phyloP scores from a whole-genome alignment of 345 rosid genomes.

The Passiflora organensis region DNA sequence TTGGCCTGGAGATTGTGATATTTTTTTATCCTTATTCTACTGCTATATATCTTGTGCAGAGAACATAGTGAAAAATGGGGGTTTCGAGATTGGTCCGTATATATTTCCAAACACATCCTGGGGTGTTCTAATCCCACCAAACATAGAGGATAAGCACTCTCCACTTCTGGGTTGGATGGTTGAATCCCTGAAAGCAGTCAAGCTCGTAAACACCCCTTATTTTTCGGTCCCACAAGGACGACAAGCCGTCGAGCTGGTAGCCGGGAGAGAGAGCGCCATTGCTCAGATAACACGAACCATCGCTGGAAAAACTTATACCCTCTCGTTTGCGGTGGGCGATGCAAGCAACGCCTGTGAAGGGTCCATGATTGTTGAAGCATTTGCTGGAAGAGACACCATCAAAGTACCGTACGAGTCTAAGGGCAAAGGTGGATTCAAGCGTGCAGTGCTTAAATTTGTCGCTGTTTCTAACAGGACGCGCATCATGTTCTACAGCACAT shows the following conservation, averaged over 20 bases:
- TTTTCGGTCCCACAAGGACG: conserved; percentile 26
- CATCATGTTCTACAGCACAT: conserved; percentile 63
- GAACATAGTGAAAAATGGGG: conserved; percentile 42
- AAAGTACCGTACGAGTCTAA: conserved; percentile 49
- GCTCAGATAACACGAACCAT: conserved; percentile 52
- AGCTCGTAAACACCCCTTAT: conserved; percentile 32
- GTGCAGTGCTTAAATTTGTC: conserved; percentile 42
- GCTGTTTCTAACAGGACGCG: conserved; percentile 49
- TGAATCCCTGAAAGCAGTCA: conserved; percentile 55
- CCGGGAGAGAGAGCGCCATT: conserved; percentile 73
- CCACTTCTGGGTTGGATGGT: conserved; percentile 51
- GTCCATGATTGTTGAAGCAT: conserved; percentile 64
- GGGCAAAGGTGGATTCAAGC: conserved; percentile 62
- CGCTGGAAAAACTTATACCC: conserved; percentile 39
- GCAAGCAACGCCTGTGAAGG: conserved; percentile 63
- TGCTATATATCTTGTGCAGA: conserved; percentile 17
- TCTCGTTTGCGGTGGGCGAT: conserved; percentile 57
- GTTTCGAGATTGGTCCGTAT: conserved; percentile 50
- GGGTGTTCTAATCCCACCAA: conserved; percentile 50
- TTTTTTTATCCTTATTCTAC: no score
- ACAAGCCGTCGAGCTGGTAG: conserved; percentile 46
- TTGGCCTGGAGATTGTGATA: no score
- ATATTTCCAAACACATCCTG: conserved; percentile 41
- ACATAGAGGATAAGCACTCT: conserved; percentile 47
- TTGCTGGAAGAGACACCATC: conserved; percentile 42